Base-by-base conservation (phyloP, 306 rosid genomes). In the Quercus wislizeni region DNA sequence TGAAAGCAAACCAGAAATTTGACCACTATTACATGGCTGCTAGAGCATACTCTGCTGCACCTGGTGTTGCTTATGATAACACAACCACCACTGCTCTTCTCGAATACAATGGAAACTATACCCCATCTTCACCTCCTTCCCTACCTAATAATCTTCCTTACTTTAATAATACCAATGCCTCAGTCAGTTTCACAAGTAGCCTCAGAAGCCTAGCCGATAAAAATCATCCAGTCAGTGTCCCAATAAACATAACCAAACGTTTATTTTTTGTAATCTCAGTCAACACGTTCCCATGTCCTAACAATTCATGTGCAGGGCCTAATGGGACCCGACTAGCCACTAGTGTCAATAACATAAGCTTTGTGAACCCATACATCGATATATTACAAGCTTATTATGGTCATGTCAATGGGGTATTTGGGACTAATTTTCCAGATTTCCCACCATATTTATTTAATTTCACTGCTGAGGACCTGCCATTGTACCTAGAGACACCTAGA, bases 221-320 rank as follows among this genome's bases (percentile, higher is more conserved):
- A 11, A 76, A 80, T 9, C 90, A 87, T 23, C 82, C 86, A 4
- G 23, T 77, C 49, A 54, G 75, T 1, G 85, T 89, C 25, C 92
- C 92, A 2, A 17, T 33, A 20, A 18, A 76, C 6, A 35, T 35
- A 35, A 35, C 41, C 41, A 35, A 35, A 35, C 41, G 1, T 35
- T 6, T 35, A 35, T 35, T 35, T 35, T 35, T 35, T 35, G 41
- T 35, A 35, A 35, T 35, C 41, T 35, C 41, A 6, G 9, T 35
- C 41, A 35, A 35, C 2, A 35, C 41, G 0, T 35, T 35, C 9
- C 9, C 41, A 35, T 35, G 41, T 35, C 41, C 41, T 35, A 6
- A 23, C 23, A 23, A 23, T 23, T 23, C 23, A 23, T 23, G 23
- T 23, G 23, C 23, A 23, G 23, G 23, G 23, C 23, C 23, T 23